A percentile compares a stretch with the other conserved stretches of the same genome.
These are phyloP conservation scores for Glonium stellatum DNA, from an alignment of 495 filamentous ascomycete species.

Conservation along the genomic window DNA sequence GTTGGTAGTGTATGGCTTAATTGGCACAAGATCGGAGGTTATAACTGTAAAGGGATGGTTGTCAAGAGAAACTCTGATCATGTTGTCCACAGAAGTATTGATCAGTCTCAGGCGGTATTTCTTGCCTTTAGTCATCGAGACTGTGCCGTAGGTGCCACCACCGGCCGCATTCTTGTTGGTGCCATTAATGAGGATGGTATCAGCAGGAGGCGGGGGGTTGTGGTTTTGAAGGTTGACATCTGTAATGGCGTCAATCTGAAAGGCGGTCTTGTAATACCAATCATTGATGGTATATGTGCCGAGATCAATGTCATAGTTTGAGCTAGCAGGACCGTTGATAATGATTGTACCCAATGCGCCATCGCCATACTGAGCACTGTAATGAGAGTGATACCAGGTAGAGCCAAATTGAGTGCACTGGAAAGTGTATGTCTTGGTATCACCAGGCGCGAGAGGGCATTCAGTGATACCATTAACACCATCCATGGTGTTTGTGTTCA, in stretches of 20 bases:
- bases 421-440: conserved; percentile 35
- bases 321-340: conserved; percentile 35
- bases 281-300: conserved; percentile 32
- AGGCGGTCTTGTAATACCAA: conserved; percentile 34
- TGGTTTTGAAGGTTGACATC: conserved; percentile 17
- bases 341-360: conserved; percentile 32
- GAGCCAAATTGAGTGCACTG: conserved; percentile 35
- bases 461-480: conserved; percentile 37
- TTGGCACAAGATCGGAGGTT: conserved; percentile 34
- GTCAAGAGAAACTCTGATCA: conserved; percentile 36
- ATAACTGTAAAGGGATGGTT: conserved; percentile 33
- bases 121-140: conserved; percentile 28
- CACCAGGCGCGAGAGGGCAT: conserved; percentile 35
- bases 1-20: conserved; percentile 27
- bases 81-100: conserved; percentile 35
- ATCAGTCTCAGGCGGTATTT: conserved; percentile 36
- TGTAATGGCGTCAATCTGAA: conserved; percentile 12
- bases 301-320: conserved; percentile 38
- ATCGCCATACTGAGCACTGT: conserved; percentile 35
- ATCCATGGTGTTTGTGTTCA: conserved; percentile 27
- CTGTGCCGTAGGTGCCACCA: conserved; percentile 25
- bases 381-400: conserved; percentile 38
- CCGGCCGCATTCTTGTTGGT: conserved; percentile 27
- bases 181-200: conserved; percentile 37
- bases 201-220: conserved; percentile 24